Evolutionary conservation across 176 grass and related monocot species (phyloP).

Genomic region (Tillandsia fasciculata): DNA sequence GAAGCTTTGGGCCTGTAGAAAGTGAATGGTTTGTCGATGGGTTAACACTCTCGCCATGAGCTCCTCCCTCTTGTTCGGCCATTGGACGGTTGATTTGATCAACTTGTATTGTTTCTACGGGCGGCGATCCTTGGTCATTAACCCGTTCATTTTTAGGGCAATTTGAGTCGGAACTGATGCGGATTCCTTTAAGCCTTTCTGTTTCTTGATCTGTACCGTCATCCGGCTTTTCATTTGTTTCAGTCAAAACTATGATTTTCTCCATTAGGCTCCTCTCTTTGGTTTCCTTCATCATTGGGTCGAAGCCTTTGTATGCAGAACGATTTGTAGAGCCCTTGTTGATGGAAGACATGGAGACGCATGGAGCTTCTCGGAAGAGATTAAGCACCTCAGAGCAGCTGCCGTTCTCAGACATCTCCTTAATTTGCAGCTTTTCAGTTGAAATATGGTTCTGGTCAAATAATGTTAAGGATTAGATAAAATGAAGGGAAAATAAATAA

Average conservation of each 20-base stretch:
- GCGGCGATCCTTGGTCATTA: conserved; percentile 25
- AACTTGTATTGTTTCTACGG: conserved; percentile 23
- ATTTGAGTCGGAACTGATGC: conserved; percentile 18
- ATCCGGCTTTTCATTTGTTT: conserved; percentile 24
- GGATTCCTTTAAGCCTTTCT: conserved; percentile 23
- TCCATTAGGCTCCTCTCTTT: conserved; percentile 27
- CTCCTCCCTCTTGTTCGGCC: conserved; percentile 25
- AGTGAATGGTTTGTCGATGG: conserved; percentile 28
- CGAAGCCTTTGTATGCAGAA: conserved; percentile 18
- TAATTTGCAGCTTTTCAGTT: conserved; percentile 43
- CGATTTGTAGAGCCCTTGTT: conserved; percentile 55
- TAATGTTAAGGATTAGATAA: conserved; percentile 19
- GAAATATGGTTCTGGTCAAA: conserved; percentile 30
- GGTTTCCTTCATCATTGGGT: conserved; percentile 31
- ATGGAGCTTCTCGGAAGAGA: conserved; percentile 54
- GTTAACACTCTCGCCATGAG: conserved; percentile 20
- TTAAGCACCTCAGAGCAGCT: conserved; percentile 73
- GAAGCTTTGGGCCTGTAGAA: conserved; percentile 27
- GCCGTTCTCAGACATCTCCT: conserved; percentile 47
- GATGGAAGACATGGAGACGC: conserved; percentile 67
- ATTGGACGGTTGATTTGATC: conserved; percentile 23
- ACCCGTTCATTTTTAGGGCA: conserved; percentile 20
- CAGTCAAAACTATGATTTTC: conserved; percentile 30
- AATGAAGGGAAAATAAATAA: conserved; percentile 12
- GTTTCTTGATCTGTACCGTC: conserved; percentile 30